Evolutionary conservation across 73 alveolate genomes (phyloP).

Genomic region (Stentor coeruleus): DNA sequence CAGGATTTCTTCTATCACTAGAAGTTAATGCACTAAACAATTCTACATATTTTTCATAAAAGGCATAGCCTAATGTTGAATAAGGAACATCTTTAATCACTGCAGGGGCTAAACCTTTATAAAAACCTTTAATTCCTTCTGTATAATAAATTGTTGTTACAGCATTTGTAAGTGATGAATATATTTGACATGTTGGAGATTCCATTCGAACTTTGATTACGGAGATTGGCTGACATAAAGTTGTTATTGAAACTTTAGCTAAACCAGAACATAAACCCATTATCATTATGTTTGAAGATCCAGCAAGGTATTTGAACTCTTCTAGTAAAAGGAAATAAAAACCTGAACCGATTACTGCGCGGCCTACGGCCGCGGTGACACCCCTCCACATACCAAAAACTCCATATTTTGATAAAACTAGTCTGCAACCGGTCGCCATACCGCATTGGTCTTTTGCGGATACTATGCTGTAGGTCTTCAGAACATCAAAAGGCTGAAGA

Average conservation of each 20-base stretch:
- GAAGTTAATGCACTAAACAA: neutral
- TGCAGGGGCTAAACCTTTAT: conserved; percentile 40
- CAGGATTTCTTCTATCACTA: neutral
- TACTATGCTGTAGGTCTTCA: conserved; percentile 18
- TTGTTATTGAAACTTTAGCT: conserved; percentile 39
- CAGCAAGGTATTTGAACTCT: neutral
- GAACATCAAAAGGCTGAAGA: conserved; percentile 22
- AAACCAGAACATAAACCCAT: conserved; percentile 24
- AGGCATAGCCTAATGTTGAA: conserved; percentile 43
- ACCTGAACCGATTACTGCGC: conserved; percentile 16
- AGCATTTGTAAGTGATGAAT: conserved; percentile 39
- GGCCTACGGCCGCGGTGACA: neutral
- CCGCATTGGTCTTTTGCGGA: neutral
- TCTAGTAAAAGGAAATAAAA: conserved; percentile 8
- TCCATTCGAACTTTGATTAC: conserved; percentile 59
- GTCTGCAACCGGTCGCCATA: neutral
- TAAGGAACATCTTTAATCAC: conserved; percentile 58
- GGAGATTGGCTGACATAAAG: conserved; percentile 38
- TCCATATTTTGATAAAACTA: neutral
- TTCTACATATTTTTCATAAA: conserved; percentile 34
- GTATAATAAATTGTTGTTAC: conserved; percentile 7
- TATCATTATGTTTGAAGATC: neutral
- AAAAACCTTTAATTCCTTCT: conserved; percentile 50
- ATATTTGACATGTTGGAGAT: conserved; percentile 42
- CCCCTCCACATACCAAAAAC: conserved; percentile 10